phyloP scores from a whole-genome alignment of 208 protist species.

The Leptomonas pyrrhocoris region DNA sequence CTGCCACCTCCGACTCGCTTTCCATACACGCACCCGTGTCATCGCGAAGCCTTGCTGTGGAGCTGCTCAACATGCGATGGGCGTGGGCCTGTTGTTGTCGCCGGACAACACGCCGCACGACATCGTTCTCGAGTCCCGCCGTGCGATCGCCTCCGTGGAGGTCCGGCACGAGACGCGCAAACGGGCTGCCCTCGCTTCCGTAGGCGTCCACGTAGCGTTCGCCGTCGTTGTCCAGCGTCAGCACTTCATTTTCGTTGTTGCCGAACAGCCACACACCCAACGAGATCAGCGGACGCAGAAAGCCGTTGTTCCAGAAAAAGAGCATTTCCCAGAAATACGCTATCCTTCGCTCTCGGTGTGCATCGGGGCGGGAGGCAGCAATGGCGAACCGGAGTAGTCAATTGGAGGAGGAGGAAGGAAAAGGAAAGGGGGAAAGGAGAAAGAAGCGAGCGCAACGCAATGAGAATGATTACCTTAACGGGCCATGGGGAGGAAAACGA shows the following conservation, averaged over 20 bases:
- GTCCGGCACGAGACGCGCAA: conserved; percentile 15
- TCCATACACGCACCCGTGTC: neutral
- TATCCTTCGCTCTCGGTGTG: neutral
- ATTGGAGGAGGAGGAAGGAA: neutral
- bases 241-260: conserved; percentile 14
- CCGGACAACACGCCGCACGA: neutral
- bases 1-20: neutral
- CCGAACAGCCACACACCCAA: conserved; percentile 21
- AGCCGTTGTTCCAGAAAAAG: conserved; percentile 7
- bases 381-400: neutral
- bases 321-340: too few species aligned
- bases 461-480: too few species aligned
- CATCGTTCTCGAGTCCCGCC: neutral
- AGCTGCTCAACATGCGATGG: neutral
- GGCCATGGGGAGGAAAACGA: neutral
- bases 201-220: conserved; percentile 17
- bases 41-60: neutral
- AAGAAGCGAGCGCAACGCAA: too few species aligned
- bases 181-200: conserved; percentile 18
- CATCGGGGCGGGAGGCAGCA: neutral
- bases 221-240: conserved; percentile 12
- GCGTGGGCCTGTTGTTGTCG: neutral
- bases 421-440: neutral
- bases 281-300: conserved; percentile 3
- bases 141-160: conserved; percentile 5